Percentiles rank a stretch among this genome's conserved stretches.
Conservation (phyloP, 2,329 filamentous ascomycete species). For the Botryotinia narcissicola region DNA sequence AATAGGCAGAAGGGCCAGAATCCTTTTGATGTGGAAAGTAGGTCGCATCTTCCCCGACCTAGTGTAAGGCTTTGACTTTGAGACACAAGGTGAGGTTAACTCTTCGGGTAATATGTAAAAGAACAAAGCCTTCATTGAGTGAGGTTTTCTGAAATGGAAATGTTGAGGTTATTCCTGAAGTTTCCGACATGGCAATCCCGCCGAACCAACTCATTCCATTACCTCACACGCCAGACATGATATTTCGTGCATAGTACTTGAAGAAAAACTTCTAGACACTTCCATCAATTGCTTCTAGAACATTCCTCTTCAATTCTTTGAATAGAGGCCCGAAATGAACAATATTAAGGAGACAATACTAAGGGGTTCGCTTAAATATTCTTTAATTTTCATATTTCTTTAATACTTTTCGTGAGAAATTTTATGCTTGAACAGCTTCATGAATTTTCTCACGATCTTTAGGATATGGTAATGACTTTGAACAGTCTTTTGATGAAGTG, state of each 20-base stretch:
- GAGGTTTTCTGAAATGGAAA: not conserved
- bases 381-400: not conserved
- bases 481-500: not conserved
- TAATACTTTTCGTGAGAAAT: not conserved
- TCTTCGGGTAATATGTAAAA: accelerated
- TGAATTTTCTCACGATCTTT: not conserved
- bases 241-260: not conserved
- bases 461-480: no score
- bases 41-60: not conserved
- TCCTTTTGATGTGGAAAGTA: not conserved
- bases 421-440: not conserved
- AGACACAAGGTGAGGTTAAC: not conserved
- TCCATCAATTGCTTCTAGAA: not conserved
- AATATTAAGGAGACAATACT: slow-evolving; percentile 16
- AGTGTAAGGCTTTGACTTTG: not conserved
- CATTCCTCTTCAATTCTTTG: not conserved
- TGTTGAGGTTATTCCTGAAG: not conserved
- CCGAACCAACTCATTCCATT: not conserved
- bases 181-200: not conserved
- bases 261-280: not conserved
- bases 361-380: slow-evolving; percentile 11
- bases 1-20: no score
- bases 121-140: not conserved
- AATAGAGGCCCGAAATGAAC: not conserved
- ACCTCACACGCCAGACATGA: not conserved